Evolutionary conservation across 2,329 filamentous ascomycete species (phyloP).

Genomic region (Teratosphaeria viscida): DNA sequence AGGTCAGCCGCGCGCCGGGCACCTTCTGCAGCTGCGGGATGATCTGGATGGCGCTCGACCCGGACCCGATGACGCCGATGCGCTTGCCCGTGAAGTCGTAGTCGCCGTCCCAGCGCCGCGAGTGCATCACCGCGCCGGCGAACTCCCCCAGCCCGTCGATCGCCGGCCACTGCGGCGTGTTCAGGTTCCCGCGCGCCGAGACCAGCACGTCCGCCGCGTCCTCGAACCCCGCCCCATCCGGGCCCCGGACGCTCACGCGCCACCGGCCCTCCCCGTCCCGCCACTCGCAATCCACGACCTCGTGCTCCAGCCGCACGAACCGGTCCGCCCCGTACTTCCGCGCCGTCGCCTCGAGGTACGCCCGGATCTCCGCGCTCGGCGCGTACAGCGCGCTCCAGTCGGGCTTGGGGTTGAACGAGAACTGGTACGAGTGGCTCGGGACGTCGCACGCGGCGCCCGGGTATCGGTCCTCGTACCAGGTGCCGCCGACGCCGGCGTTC

Average conservation of each 20-base stretch:
- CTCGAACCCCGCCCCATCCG: slow-evolving; percentile 14
- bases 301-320: slow-evolving; percentile 29
- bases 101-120: slow-evolving; percentile 22
- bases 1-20: slow-evolving; percentile 21
- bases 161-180: slow-evolving; percentile 25
- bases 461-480: slow-evolving; percentile 32
- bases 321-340: slow-evolving; percentile 31
- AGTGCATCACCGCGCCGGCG: slow-evolving; percentile 27
- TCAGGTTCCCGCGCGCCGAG: slow-evolving; percentile 14
- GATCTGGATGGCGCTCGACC: slow-evolving; percentile 31
- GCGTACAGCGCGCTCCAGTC: slow-evolving; percentile 28
- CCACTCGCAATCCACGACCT: slow-evolving; percentile 31
- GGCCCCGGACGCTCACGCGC: slow-evolving; percentile 25
- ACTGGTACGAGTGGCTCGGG: slow-evolving; percentile 27
- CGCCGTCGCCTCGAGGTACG: slow-evolving; percentile 31
- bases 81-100: slow-evolving; percentile 23
- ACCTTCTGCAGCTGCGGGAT: slow-evolving; percentile 27
- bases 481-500: slow-evolving; percentile 30
- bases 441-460: slow-evolving; percentile 35
- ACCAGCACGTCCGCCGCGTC: slow-evolving; percentile 30
- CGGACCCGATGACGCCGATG: slow-evolving; percentile 25
- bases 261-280: slow-evolving; percentile 28
- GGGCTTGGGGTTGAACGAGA: slow-evolving; percentile 27
- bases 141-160: slow-evolving; percentile 28
- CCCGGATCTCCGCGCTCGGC: slow-evolving; percentile 30